A percentile compares a stretch with the other conserved stretches of the same genome.
Evolutionary conservation across 163 green algal genomes (phyloP).

Genomic region (Prototheca wickerhamii): DNA sequence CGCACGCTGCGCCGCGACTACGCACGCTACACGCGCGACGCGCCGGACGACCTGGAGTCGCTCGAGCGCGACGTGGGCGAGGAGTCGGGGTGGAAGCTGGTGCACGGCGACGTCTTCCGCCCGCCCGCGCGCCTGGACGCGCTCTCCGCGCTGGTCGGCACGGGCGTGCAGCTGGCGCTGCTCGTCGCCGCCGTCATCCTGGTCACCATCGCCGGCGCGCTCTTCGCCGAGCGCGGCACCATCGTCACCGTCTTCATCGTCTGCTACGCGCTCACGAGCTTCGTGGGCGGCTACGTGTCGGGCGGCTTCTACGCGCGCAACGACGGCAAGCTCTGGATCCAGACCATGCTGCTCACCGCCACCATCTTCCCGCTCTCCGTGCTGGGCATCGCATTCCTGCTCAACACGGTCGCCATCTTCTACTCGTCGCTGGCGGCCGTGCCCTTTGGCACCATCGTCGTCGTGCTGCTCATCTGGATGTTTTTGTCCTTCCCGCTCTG

Average conservation of each 20-base stretch:
- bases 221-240: conserved; percentile 64
- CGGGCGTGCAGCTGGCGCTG: conserved; percentile 76
- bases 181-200: conserved; percentile 77
- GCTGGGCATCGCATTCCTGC: conserved; percentile 77
- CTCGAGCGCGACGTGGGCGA: conserved; percentile 87
- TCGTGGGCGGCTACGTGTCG: conserved; percentile 76
- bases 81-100: conserved; percentile 96
- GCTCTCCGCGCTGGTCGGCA: conserved; percentile 76
- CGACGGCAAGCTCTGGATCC: conserved; percentile 73
- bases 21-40: conserved; percentile 34
- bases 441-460: conserved; percentile 85
- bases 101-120: conserved; percentile 96
- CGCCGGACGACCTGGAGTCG: conserved; percentile 55
- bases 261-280: conserved; percentile 85
- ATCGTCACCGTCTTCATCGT: conserved; percentile 91
- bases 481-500: conserved; percentile 91
- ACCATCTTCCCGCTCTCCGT: conserved; percentile 58
- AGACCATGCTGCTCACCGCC: conserved; percentile 66
- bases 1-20: conserved; percentile 90
- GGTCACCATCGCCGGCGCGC: conserved; percentile 70
- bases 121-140: conserved; percentile 63
- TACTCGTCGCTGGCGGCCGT: conserved; percentile 87
- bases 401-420: conserved; percentile 94
- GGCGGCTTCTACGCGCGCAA: conserved; percentile 81
- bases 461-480: conserved; percentile 86